phyloP scores from a whole-genome alignment of 2,329 filamentous ascomycete genomes.

The Penicillium sp. region DNA sequence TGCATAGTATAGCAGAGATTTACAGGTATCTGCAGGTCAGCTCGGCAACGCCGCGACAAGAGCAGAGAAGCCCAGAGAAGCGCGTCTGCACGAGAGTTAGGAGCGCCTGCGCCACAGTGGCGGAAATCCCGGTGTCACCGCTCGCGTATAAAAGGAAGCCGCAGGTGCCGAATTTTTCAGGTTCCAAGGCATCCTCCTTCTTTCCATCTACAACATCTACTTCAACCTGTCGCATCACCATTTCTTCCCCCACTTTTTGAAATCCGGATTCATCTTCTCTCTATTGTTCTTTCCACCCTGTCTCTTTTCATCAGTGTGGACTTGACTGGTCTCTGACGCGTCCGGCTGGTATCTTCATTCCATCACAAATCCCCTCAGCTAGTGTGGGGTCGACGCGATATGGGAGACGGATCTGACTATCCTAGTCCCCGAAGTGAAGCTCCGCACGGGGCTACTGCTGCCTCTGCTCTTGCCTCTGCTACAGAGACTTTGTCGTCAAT shows the following conservation, averaged over 20 bases:
- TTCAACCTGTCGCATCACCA: background rate
- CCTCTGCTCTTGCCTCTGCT: slow-evolving; percentile 35
- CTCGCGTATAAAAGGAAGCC: slow-evolving; percentile 5
- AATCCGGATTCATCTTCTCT: background rate
- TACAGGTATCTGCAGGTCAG: background rate
- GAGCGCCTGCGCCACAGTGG: slow-evolving; percentile 17
- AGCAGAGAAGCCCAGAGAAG: slow-evolving; percentile 2
- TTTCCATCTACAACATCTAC: background rate
- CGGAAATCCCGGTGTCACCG: slow-evolving; percentile 1
- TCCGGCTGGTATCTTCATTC: slow-evolving; percentile 21
- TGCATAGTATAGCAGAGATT: background rate
- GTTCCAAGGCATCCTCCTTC: slow-evolving; percentile 1
- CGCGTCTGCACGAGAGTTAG: background rate
- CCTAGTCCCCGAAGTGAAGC: slow-evolving; percentile 46
- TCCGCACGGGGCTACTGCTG: slow-evolving; percentile 32
- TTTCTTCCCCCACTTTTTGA: background rate
- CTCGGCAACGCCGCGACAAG: slow-evolving; percentile 10
- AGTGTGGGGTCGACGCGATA: slow-evolving; percentile 35
- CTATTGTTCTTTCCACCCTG: background rate
- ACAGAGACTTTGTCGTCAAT: slow-evolving; percentile 33
- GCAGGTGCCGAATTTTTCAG: slow-evolving; percentile 4
- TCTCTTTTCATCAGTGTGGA: slow-evolving; percentile 1
- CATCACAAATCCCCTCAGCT: slow-evolving; percentile 22
- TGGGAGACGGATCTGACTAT: slow-evolving; percentile 44
- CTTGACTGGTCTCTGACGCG: slow-evolving; percentile 17